Percentiles rank a stretch among this genome's conserved stretches.
Conservation (phyloP, 2,329 filamentous ascomycete species). For the Zelopaecilomyces penicillatus region DNA sequence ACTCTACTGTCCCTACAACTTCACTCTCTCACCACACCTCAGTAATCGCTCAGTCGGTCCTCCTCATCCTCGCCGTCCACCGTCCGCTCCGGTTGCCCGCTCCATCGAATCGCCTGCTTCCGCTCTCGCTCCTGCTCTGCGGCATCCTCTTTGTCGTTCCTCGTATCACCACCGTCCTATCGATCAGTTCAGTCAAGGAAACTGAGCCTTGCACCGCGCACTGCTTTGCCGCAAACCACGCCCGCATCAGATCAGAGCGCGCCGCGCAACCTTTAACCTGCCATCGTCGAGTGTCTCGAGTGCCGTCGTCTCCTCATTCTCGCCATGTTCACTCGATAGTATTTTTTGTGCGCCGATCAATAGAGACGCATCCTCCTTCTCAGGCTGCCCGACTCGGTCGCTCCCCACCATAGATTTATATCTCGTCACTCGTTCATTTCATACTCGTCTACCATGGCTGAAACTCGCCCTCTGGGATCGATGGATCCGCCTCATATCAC, state of each 20-base stretch:
- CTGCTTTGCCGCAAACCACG: background rate
- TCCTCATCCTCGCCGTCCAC: conserved; percentile 3
- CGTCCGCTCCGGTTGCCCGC: background rate
- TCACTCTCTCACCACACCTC: too few relatives aligned
- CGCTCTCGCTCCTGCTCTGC: conserved; percentile 1
- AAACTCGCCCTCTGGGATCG: conserved; percentile 22
- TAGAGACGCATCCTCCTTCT: conserved; percentile 23
- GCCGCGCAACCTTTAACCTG: background rate
- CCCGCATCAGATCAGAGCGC: background rate
- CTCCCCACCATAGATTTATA: conserved; percentile 8
- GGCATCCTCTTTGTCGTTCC: conserved; percentile 2
- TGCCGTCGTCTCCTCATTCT: conserved; percentile 1
- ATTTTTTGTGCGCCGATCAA: conserved; percentile 17
- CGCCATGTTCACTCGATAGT: conserved; percentile 23
- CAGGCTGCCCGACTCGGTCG: conserved; percentile 21
- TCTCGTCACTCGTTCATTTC: conserved; percentile 15
- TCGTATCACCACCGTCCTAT: conserved; percentile 2
- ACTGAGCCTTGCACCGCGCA: conserved; percentile 6
- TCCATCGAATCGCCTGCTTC: background rate
- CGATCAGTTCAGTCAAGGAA: background rate
- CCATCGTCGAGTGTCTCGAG: background rate
- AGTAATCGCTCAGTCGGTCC: background rate
- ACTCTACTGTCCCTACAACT: too few relatives aligned
- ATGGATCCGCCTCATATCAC: conserved; percentile 58
- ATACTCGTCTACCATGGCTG: conserved; percentile 22